Percentiles rank a stretch among this genome's conserved stretches.
These are phyloP conservation scores for Plectosphaerella plurivora DNA, from an alignment of 2,329 filamentous ascomycete genomes.

Conservation along the genomic window DNA sequence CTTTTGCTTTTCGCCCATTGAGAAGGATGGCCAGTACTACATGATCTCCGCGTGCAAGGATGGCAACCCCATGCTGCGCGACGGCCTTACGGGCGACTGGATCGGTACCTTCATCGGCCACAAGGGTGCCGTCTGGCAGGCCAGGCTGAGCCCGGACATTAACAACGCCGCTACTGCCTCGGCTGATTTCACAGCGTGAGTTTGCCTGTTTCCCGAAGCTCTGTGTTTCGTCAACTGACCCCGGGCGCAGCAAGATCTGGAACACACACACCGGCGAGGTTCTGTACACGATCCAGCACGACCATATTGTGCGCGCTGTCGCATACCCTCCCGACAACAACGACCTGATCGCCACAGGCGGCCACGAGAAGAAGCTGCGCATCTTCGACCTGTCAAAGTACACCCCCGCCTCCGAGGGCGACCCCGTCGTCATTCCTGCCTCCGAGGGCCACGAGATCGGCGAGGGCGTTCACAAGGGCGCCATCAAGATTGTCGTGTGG, in stretches of 20 bases:
- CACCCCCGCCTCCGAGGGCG: slow-evolving; percentile 23
- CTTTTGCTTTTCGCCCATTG: slow-evolving; percentile 79
- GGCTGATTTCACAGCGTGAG: slow-evolving; percentile 90
- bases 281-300: slow-evolving; percentile 80
- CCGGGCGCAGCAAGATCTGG: slow-evolving; percentile 77
- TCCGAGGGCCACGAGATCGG: slow-evolving; percentile 81
- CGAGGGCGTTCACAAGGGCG: slow-evolving; percentile 73
- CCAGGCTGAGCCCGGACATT: slow-evolving; percentile 82
- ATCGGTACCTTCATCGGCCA: slow-evolving; percentile 98
- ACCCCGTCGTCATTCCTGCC: slow-evolving; percentile 45
- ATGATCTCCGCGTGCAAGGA: slow-evolving; percentile 95
- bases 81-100: slow-evolving; percentile 94
- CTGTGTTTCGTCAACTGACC: slow-evolving; percentile 18
- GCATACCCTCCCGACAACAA: slow-evolving; percentile 80
- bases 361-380: slow-evolving; percentile 93
- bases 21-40: slow-evolving; percentile 82
- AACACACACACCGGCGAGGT: slow-evolving; percentile 92
- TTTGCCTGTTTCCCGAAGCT: slow-evolving; percentile 7
- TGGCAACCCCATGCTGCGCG: slow-evolving; percentile 96
- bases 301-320: slow-evolving; percentile 91
- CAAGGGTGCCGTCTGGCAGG: slow-evolving; percentile 97
- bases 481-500: slow-evolving; percentile 97
- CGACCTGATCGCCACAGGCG: slow-evolving; percentile 87
- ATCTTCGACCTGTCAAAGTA: slow-evolving; percentile 80
- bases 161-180: slow-evolving; percentile 87